These are phyloP conservation scores for Silene noctiflora DNA, from an alignment of 179 eudicot species.

Conservation along the genomic window DNA sequence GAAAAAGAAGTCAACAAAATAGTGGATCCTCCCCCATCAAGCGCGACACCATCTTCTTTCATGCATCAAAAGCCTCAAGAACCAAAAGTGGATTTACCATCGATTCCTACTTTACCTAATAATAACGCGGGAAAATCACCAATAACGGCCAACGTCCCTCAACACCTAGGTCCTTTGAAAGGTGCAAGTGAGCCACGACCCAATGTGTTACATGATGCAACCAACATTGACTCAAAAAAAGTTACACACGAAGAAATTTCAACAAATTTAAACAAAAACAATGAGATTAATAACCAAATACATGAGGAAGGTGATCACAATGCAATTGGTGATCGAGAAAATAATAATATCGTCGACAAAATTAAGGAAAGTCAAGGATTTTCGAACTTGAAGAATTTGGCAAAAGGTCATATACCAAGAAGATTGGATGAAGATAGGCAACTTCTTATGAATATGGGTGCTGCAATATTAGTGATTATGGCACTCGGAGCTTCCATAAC, in stretches of 20 bases:
- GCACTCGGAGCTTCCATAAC: slow-evolving; percentile 33
- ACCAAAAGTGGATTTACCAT: not conserved
- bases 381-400: not conserved
- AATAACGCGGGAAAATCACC: not conserved
- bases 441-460: slow-evolving; percentile 36
- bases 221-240: not conserved
- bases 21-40: not conserved
- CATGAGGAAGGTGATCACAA: not conserved
- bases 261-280: not conserved
- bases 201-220: not conserved
- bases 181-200: not conserved
- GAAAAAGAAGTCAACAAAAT: slow-evolving; percentile 3
- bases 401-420: slow-evolving; percentile 12
- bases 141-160: not conserved
- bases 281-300: not conserved
- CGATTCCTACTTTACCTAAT: not conserved
- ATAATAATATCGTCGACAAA: not conserved
- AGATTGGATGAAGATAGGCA: slow-evolving; percentile 30
- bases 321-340: not conserved
- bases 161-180: not conserved
- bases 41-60: slow-evolving; percentile 5
- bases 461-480: slow-evolving; percentile 32
- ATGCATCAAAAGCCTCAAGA: slow-evolving; percentile 6
- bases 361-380: not conserved
- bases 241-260: not conserved